Base-by-base conservation (phyloP, 352 stramenopile genomes). In the Globisporangium recalcitrans region DNA sequence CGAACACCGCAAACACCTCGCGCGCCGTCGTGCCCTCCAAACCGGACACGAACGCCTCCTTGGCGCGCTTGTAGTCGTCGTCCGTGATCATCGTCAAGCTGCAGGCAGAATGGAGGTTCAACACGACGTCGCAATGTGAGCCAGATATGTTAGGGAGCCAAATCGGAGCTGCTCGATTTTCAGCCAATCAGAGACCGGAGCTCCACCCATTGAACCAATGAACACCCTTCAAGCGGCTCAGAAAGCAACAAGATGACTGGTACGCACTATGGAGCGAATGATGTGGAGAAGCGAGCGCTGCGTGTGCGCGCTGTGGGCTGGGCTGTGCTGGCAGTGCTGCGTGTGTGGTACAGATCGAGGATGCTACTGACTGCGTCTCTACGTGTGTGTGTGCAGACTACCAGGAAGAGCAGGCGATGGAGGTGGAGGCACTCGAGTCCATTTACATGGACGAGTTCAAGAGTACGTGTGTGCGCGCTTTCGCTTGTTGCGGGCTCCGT, bases 381-480 rank as follows among this genome's bases (percentile, higher is more conserved):
- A 24, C 29, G 56, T 16, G n/a, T 38, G 4, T 62, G 14, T 40
- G 26, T 47, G 58, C 36, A 93, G 86, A 95, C 73, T 93, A 95
- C 77, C 85, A 83, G 63, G 86, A 93, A 69, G 86, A 95, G 60
- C 85, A 94, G 71, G 73, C 70, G 67, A 95, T 95, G 86, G 86
- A 95, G 75, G 85, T 93, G 68, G 86, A 95, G 64, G 86, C 86
- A 48, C 82, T 95, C 62, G 86, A 94, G 64, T 83, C 86, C 70
- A 95, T 95, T 58, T 95, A 95, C 70, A 94, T 92, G 80, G 81
- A 95, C 69, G 86, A 95, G 64, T 95, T 95, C 71, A 87, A 69
- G 55, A 87, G 86, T 95, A 71, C 52, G 81, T 80, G 11, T 36
- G 13, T 5, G 14, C 9, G 21, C 26, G 6, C 52, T 27, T 46